Conservation (phyloP, 495 filamentous ascomycete genomes). For the Tuber calosporum region DNA sequence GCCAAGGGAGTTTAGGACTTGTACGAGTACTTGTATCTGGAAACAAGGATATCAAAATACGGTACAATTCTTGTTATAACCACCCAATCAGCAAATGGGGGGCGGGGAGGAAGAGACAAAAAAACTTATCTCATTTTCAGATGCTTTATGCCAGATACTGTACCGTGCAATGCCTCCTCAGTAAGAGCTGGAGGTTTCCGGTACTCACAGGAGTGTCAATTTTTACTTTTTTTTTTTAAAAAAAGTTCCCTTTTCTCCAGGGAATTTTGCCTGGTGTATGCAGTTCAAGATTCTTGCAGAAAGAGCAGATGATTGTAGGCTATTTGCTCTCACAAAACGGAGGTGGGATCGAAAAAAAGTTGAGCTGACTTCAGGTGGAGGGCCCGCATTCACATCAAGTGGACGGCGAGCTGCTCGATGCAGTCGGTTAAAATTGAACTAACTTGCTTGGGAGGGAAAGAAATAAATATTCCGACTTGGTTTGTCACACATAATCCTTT, state of each 20-base stretch:
- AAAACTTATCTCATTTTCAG: background rate
- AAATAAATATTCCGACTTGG: background rate
- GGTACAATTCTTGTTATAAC: background rate
- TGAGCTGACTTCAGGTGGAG: background rate
- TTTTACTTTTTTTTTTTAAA: background rate
- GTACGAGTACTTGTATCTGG: background rate
- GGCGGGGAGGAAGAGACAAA: no score
- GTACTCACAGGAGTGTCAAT: background rate
- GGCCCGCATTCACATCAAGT: background rate
- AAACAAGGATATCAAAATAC: background rate
- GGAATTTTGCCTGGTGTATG: background rate
- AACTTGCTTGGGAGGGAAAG: background rate
- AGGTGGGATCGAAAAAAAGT: background rate
- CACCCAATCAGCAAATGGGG: background rate
- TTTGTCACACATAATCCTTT: background rate
- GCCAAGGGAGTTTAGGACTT: background rate
- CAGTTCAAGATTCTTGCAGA: no score
- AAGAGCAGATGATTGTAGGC: background rate
- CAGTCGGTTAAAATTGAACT: background rate
- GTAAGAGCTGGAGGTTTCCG: background rate
- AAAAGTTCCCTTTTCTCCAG: no score
- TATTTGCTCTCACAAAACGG: background rate
- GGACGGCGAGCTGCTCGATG: slow-evolving; percentile 4
- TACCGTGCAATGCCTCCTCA: background rate
- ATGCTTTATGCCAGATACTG: background rate